phyloP scores from a whole-genome alignment of 768 basidiomycete genomes.

The Mycena crocata region DNA sequence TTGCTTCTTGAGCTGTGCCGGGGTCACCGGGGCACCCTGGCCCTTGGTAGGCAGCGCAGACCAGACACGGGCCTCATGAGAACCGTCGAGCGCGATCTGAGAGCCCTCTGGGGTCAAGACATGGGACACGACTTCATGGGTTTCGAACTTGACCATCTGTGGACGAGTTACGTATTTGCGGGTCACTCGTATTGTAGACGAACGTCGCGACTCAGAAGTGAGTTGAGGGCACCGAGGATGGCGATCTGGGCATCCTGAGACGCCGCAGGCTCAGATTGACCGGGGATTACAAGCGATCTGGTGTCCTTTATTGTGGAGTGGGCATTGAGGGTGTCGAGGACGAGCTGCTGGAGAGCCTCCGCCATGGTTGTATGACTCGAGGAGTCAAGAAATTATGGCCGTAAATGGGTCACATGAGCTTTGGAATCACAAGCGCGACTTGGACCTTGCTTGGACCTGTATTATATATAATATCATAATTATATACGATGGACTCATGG shows the following conservation, averaged over 20 bases:
- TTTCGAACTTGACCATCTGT: conserved; percentile 87
- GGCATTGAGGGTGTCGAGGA: conserved; percentile 78
- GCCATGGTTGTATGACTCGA: conserved; percentile 60
- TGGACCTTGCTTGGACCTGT: no score
- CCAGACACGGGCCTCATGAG: conserved; percentile 98
- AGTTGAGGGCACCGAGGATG: conserved; percentile 93
- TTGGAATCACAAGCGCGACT: neutral
- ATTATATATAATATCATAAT: no score
- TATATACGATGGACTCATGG: no score
- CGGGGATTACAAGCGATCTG: conserved; percentile 74
- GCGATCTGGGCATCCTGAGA: conserved; percentile 84
- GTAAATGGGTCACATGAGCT: conserved; percentile 32
- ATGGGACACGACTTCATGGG: conserved; percentile 81
- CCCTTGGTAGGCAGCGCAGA: conserved; percentile 80
- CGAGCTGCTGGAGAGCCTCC: conserved; percentile 81
- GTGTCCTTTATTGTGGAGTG: conserved; percentile 73
- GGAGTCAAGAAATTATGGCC: conserved; percentile 27
- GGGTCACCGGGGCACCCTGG: conserved; percentile 71
- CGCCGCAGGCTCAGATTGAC: conserved; percentile 64
- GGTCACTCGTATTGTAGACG: conserved; percentile 38
- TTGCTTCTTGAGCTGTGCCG: conserved; percentile 74
- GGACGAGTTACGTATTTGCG: conserved; percentile 17
- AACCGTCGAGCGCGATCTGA: conserved; percentile 83
- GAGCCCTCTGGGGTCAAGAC: conserved; percentile 85
- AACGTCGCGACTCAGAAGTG: conserved; percentile 87